Conservation (phyloP, 2,329 filamentous ascomycete species). For the Diaporthe citriasiana region DNA sequence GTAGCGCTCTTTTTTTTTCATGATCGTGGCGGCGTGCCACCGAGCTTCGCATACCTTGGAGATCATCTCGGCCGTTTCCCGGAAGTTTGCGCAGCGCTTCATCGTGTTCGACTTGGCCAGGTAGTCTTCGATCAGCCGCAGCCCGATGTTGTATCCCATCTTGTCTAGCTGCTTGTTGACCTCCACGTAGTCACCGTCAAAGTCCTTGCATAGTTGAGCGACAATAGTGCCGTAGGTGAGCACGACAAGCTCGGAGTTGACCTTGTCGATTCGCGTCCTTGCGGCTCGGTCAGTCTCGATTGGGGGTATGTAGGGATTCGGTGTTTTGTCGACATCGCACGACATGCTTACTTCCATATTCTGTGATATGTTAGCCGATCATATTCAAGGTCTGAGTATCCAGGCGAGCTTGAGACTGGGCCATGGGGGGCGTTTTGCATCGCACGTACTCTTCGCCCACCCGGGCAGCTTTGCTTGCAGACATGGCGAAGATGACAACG, state of each 20-base stretch:
- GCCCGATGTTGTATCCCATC: constrained; percentile 99
- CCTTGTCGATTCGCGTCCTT: constrained; percentile 95
- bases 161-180: constrained; percentile 98
- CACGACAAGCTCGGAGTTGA: constrained; percentile 97
- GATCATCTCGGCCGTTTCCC: constrained; percentile 97
- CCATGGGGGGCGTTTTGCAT: constrained; percentile 10
- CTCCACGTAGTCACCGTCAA: constrained; percentile 91
- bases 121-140: constrained; percentile 97
- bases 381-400: constrained; percentile 39
- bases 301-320: background rate
- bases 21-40: no score
- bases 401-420: background rate
- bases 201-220: constrained; percentile 95
- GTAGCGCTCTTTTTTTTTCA: background rate
- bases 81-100: constrained; percentile 91
- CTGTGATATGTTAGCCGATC: constrained; percentile 60
- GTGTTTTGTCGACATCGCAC: background rate
- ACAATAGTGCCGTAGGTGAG: constrained; percentile 98
- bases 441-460: constrained; percentile 72
- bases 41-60: constrained; percentile 74
- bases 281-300: constrained; percentile 44
- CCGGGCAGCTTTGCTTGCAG: constrained; percentile 72
- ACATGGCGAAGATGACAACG: constrained; percentile 58
- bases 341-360: constrained; percentile 86
- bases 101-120: constrained; percentile 93